Base-by-base conservation (phyloP, 495 filamentous ascomycete species). In the Jackrogersella multiformis region DNA sequence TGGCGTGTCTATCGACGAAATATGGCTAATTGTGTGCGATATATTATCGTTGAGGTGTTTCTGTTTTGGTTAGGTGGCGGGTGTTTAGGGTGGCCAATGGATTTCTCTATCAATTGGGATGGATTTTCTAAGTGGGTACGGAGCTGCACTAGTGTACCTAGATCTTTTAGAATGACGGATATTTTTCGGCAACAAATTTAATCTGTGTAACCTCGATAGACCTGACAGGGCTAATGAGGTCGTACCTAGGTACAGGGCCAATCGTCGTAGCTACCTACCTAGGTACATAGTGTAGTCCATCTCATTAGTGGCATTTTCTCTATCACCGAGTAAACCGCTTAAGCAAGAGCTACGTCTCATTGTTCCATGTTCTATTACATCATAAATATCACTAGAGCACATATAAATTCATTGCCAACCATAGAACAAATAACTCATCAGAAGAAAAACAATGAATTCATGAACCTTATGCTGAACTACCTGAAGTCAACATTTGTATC, bases 391-490 rank as follows among this genome's bases (percentile, higher is more conserved):
- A n/a, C n/a, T 20, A 30, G 2, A 28, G 10, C 21, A 18, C 23
- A n/a, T 44, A 30, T 18, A 13, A n/a, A 20, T 28, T 12, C n/a
- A 49, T 20, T 44, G 32, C 30, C 10, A 36, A 46, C 4, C 35
- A 15, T 21, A 18, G 34, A n/a, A 21, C 21, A 63, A n/a, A n/a
- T n/a, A n/a, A n/a, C 26, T 69, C 58, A 53, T 57, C 32, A 55
- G 51, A 4, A 55, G 51, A 4, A 46, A 56, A 48, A 62, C 28
- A 45, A 28, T 18, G 56, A 73, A 69, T 73, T 72, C 68, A 71
- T 71, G 61, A 73, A 55, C 56, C 61, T 62, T 65, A 72, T 72
- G 66, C 69, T 72, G 67, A 74, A 64, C 70, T 75, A 69, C 45
- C 70, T 62, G 41, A 72, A 68, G 71, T 67, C 69, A 58, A 67